A percentile compares a stretch with the other conserved stretches of the same genome.
Conservation (phyloP, 2,329 filamentous ascomycete species). For the Aspergillus fijiensis region DNA sequence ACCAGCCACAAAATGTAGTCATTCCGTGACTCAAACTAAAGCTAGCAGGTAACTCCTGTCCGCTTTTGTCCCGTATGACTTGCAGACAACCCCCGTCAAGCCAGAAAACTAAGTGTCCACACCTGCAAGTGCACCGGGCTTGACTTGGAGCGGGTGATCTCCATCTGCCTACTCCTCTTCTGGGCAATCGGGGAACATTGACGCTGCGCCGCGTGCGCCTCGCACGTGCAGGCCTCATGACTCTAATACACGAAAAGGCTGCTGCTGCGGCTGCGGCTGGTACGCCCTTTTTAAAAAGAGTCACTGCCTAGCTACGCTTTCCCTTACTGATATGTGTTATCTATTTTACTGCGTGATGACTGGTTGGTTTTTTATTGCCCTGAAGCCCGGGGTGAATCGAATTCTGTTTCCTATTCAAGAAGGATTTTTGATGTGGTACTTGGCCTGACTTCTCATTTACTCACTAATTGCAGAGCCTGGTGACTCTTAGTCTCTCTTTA, state of each 20-base stretch:
- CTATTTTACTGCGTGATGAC: not conserved
- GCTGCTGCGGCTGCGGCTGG: not conserved
- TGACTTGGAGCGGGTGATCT: slow-evolving; percentile 16
- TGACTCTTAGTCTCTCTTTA: too few relatives aligned
- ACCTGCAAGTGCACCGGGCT: not conserved
- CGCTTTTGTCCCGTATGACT: not conserved
- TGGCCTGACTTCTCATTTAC: too few relatives aligned
- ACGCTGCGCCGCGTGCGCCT: slow-evolving; percentile 19
- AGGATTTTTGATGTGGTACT: too few relatives aligned
- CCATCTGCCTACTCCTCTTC: slow-evolving; percentile 6
- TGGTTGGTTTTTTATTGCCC: not conserved
- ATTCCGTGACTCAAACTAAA: not conserved
- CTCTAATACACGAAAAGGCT: slow-evolving; percentile 12
- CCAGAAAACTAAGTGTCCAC: not conserved
- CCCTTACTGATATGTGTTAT: not conserved
- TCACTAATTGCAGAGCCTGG: too few relatives aligned
- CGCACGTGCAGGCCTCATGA: slow-evolving; percentile 22
- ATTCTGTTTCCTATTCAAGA: not conserved
- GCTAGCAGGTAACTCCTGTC: not conserved
- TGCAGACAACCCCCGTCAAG: not conserved
- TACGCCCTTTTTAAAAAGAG: not conserved
- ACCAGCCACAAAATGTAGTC: not conserved
- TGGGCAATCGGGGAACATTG: not conserved
- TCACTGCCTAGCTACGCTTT: not conserved
- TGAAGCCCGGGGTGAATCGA: not conserved